A percentile compares a stretch with the other conserved stretches of the same genome.
Evolutionary conservation across 805 yeast species (phyloP).

Genomic region (Torulaspora indica): DNA sequence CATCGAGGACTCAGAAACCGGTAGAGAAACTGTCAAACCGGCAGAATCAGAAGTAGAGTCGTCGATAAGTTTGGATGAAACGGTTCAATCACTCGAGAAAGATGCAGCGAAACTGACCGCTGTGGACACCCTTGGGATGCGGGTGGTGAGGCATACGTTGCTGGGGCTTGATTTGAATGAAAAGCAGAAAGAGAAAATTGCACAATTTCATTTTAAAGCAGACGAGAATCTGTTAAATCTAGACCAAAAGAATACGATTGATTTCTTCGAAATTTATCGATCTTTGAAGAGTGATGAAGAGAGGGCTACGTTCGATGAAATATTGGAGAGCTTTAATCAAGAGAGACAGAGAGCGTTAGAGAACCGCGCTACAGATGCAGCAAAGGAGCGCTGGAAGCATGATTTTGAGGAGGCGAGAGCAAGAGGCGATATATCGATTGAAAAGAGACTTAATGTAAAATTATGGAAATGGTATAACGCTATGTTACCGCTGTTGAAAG

Average conservation of each 20-base stretch:
- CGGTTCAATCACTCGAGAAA: slow-evolving; percentile 47
- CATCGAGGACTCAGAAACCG: not conserved
- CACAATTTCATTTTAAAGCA: slow-evolving; percentile 37
- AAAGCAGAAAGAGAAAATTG: slow-evolving; percentile 28
- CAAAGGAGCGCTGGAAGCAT: slow-evolving; percentile 83
- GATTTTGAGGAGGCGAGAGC: slow-evolving; percentile 63
- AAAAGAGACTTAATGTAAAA: slow-evolving; percentile 62
- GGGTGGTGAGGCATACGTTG: slow-evolving; percentile 70
- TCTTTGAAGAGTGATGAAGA: slow-evolving; percentile 45
- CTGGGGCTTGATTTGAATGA: slow-evolving; percentile 43
- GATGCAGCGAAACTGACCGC: slow-evolving; percentile 52
- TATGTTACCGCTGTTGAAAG: slow-evolving; percentile 63
- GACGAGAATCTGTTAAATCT: slow-evolving; percentile 35
- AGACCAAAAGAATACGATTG: slow-evolving; percentile 36
- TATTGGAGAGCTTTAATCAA: slow-evolving; percentile 64
- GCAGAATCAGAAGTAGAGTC: not conserved
- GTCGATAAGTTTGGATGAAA: slow-evolving; percentile 19
- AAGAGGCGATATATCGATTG: slow-evolving; percentile 52
- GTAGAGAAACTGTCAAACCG: not conserved
- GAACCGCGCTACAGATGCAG: slow-evolving; percentile 70
- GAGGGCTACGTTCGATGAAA: slow-evolving; percentile 54
- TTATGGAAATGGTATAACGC: slow-evolving; percentile 81
- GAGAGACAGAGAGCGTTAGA: slow-evolving; percentile 76
- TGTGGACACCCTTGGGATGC: slow-evolving; percentile 73
- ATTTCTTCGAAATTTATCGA: slow-evolving; percentile 65